phyloP scores from a whole-genome alignment of 169 alveolate genomes.

The Theileria equi region DNA sequence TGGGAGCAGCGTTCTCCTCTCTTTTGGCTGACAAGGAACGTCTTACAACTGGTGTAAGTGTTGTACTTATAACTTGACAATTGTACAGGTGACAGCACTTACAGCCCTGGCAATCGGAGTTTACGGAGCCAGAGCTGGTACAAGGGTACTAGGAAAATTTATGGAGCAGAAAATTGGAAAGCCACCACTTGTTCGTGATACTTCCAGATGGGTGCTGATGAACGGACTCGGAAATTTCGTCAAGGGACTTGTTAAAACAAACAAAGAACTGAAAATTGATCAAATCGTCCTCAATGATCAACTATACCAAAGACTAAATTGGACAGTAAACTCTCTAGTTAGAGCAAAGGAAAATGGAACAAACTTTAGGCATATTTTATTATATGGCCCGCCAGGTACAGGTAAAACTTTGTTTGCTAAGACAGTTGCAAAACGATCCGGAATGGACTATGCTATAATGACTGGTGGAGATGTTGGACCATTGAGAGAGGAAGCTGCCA shows the following conservation, averaged over 20 bases:
- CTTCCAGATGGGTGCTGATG: constrained; percentile 80
- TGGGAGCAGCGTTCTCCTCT: constrained; percentile 74
- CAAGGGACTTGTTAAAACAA: neutral
- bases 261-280: constrained; percentile 63
- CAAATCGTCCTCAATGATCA: constrained; percentile 85
- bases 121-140: constrained; percentile 75
- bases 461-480: constrained; percentile 98
- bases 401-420: constrained; percentile 98
- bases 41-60: constrained; percentile 61
- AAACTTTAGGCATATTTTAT: constrained; percentile 66
- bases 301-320: constrained; percentile 83
- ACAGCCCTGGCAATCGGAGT: constrained; percentile 78
- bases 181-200: constrained; percentile 87
- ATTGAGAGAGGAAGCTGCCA: constrained; percentile 90
- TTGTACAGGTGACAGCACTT: constrained; percentile 60
- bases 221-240: constrained; percentile 18
- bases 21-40: constrained; percentile 74
- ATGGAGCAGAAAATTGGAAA: constrained; percentile 80
- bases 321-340: constrained; percentile 92
- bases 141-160: constrained; percentile 62
- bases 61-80: neutral
- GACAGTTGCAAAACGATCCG: constrained; percentile 99
- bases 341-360: constrained; percentile 87
- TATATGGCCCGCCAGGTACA: constrained; percentile 94
- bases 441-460: constrained; percentile 91